Evolutionary conservation across 331 rosid genomes (phyloP).

Genomic region (Pyracantha coccinea): DNA sequence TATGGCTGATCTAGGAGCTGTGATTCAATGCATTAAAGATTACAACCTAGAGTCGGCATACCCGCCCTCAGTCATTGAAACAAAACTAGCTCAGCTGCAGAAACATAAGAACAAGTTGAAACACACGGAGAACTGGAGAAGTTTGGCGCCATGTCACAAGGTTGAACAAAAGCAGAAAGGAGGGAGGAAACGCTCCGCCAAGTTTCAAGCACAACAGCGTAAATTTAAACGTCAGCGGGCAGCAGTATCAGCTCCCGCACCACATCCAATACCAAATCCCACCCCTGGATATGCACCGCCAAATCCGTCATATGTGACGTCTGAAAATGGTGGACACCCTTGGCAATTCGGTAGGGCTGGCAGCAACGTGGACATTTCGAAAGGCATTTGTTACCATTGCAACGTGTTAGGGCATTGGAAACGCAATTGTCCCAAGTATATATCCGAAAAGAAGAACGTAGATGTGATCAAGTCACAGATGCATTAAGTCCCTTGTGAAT

Average conservation of each 20-base stretch:
- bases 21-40: conserved; percentile 27
- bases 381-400: neutral
- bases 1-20: conserved; percentile 19
- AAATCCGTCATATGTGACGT: neutral
- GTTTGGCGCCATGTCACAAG: neutral
- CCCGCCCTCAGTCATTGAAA: conserved; percentile 7
- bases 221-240: conserved; percentile 27
- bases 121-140: neutral
- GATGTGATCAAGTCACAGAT: neutral
- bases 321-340: neutral
- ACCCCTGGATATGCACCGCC: neutral
- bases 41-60: conserved; percentile 21
- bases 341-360: neutral
- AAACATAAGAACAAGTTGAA: conserved; percentile 4
- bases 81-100: conserved; percentile 17
- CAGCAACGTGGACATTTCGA: neutral
- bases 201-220: neutral
- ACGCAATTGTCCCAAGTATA: neutral
- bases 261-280: neutral
- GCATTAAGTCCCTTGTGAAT: neutral
- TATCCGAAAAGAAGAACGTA: neutral
- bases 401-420: neutral
- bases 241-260: neutral
- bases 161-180: neutral
- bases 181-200: conserved; percentile 4